A percentile compares a stretch with the other conserved stretches of the same genome.
These are phyloP conservation scores for Botrytis elliptica DNA, from an alignment of 2,329 filamentous ascomycete species.

Conservation along the genomic window DNA sequence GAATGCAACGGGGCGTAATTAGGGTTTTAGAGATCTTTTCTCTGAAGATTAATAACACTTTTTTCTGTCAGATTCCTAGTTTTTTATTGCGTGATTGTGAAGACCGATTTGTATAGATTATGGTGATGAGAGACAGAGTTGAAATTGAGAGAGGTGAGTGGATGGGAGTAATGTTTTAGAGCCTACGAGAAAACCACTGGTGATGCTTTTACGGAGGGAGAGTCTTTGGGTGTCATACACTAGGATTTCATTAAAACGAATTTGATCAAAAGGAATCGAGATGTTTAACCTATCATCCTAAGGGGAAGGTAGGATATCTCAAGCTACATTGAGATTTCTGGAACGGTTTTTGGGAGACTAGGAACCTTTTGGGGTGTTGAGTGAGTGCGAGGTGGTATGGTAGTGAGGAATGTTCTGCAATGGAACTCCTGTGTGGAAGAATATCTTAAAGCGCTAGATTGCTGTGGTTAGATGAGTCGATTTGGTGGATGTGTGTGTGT, in stretches of 20 bases:
- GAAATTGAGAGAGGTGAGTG: background rate
- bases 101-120: background rate
- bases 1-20: constrained; percentile 7
- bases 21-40: background rate
- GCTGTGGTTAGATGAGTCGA: too few relatives aligned
- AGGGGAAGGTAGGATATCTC: background rate
- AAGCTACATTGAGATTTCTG: background rate
- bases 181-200: background rate
- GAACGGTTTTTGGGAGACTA: background rate
- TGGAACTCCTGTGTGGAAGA: background rate
- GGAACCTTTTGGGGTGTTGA: background rate
- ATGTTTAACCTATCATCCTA: background rate
- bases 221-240: background rate
- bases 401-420: background rate
- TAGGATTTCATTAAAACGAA: background rate
- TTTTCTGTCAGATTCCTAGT: too few relatives aligned
- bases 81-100: background rate
- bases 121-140: background rate
- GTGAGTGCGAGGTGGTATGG: background rate
- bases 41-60: background rate
- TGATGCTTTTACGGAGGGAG: background rate
- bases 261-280: background rate
- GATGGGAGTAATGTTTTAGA: background rate
- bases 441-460: background rate
- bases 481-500: too few relatives aligned